Percentiles rank a stretch among this genome's conserved stretches.
phyloP scores from a whole-genome alignment of 73 alveolate genomes.

The Durusdinium trenchii region DNA sequence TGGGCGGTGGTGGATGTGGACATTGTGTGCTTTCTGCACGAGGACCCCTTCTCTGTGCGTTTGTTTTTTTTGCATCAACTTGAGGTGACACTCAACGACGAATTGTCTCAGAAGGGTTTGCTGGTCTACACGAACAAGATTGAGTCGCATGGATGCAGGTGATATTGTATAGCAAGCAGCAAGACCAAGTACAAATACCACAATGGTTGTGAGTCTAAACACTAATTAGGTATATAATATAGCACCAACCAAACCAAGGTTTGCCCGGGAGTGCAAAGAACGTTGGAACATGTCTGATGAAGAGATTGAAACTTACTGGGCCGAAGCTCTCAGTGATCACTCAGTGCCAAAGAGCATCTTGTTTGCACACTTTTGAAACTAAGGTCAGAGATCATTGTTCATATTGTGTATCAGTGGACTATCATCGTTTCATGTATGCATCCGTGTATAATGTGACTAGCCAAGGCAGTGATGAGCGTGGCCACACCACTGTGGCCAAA shows the following conservation, averaged over 20 bases:
- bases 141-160: not conserved
- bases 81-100: not conserved
- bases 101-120: not conserved
- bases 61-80: not conserved
- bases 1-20: too few relatives aligned
- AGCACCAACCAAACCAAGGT: not conserved
- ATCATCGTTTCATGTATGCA: not conserved
- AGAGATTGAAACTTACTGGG: not conserved
- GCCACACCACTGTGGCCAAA: not conserved
- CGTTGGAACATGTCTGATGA: not conserved
- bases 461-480: constrained; percentile 16
- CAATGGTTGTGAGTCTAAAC: too few relatives aligned
- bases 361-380: too few relatives aligned
- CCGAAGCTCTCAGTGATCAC: not conserved
- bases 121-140: not conserved
- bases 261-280: not conserved
- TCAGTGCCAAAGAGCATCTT: constrained; percentile 14
- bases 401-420: not conserved
- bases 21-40: too few relatives aligned
- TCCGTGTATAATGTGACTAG: not conserved
- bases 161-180: not conserved
- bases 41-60: not conserved
- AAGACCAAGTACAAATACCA: not conserved
- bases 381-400: not conserved
- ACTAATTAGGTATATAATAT: not conserved